Conservation (phyloP, 2,329 filamentous ascomycete species). For the Penicillium griseofulvum region DNA sequence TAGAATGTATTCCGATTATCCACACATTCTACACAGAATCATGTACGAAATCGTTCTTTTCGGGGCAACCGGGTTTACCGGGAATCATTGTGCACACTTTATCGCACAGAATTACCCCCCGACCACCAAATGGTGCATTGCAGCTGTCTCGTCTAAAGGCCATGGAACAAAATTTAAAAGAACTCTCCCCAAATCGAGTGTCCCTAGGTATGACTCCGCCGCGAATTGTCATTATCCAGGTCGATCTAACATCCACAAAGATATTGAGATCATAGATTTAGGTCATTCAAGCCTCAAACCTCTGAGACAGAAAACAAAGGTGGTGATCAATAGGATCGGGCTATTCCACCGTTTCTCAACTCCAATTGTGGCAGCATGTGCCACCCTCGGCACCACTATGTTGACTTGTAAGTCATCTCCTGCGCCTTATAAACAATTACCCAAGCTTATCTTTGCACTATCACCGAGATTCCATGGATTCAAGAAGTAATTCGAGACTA, state of each 20-base stretch:
- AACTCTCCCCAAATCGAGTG: not conserved
- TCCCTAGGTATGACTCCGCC: not conserved
- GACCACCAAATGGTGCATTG: not conserved
- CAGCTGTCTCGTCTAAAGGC: not conserved
- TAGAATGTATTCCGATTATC: not conserved
- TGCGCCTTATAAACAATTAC: not conserved
- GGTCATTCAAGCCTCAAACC: not conserved
- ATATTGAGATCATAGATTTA: not conserved
- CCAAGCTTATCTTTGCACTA: not conserved
- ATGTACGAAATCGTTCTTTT: not conserved
- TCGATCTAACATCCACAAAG: not conserved
- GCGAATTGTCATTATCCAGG: not conserved
- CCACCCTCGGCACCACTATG: not conserved
- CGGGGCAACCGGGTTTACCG: not conserved
- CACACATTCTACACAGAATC: not conserved
- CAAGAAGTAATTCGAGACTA: not conserved
- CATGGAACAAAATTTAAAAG: not conserved
- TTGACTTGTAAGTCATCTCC: not conserved
- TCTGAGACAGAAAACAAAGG: not conserved
- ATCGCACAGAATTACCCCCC: not conserved
- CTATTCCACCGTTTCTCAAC: not conserved
- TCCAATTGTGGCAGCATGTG: not conserved
- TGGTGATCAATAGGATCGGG: not conserved
- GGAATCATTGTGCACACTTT: not conserved
- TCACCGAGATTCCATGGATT: not conserved